Base-by-base conservation (phyloP, 2,329 filamentous ascomycete genomes). In the Amauroascus verrucosus region DNA sequence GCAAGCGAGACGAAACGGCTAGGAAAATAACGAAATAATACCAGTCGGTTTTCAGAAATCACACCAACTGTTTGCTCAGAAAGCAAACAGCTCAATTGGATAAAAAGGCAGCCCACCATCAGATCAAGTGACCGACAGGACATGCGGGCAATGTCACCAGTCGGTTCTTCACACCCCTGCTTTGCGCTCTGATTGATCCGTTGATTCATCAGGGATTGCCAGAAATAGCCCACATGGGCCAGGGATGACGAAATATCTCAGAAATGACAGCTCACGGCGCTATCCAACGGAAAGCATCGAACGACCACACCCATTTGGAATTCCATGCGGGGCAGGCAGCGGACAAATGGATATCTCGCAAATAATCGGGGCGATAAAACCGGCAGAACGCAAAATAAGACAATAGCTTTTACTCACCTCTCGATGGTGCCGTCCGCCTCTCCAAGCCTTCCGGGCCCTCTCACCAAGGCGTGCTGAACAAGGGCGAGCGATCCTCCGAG, bases 341-440 rank as follows among this genome's bases (percentile, higher is more conserved):
- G 41, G 49, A 45, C 38, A 51, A 35, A 51, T 37, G 50, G 33
- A 48, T 30, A 51, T 50, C 24, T 18, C 45, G 44, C 50, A 54
- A 47, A 35, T 47, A 48, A 18, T 18, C 24, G 51, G 51, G 44
- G 50, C 53, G 55, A 48, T 54, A 41, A 51, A 26, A 55, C 45
- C 56, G 45, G 54, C 51, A 61, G 59, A 57, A 59, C 58, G 60
- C 56, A 58, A 54, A 59, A 64, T 33, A 28, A 55, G 30, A 46
- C 43, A 55, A 49, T n/a, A 51, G 16, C 47, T 28, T 47, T 24
- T n/a, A 78, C 88, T 84, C 82, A 97, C 91, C 88, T 94, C 75
- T 97, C 91, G 70, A 96, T 74, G 68, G 83, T 77, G 59, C 88
- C 84, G 68, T 94, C 79, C 26, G 85, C 80, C 63, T 79, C 78